These are phyloP conservation scores for Pichia sp. DNA, from an alignment of 1,139 yeast species.

Conservation along the genomic window DNA sequence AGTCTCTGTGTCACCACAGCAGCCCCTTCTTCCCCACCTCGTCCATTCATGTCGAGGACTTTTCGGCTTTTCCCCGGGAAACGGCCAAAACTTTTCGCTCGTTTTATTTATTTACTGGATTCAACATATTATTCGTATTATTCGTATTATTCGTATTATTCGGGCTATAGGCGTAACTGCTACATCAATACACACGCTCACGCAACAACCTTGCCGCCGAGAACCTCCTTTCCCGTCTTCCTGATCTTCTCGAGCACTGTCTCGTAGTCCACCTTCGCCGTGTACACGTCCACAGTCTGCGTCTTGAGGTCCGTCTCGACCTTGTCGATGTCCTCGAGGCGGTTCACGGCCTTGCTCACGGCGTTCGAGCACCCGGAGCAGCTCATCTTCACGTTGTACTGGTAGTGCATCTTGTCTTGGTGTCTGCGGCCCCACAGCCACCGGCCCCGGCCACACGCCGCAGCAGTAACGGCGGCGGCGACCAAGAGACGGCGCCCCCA, in stretches of 20 bases:
- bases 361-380: constrained; percentile 90
- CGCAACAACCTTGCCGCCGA: constrained; percentile 52
- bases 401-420: constrained; percentile 50
- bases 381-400: constrained; percentile 74
- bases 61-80: not conserved
- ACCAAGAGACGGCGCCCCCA: too few relatives aligned
- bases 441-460: too few relatives aligned
- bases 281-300: constrained; percentile 77
- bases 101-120: too few relatives aligned
- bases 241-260: constrained; percentile 72
- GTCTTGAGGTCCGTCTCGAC: constrained; percentile 71
- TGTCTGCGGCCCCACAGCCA: too few relatives aligned
- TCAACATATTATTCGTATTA: too few relatives aligned
- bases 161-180: too few relatives aligned
- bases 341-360: constrained; percentile 69
- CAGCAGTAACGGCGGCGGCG: not conserved
- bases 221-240: constrained; percentile 87
- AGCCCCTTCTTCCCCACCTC: too few relatives aligned
- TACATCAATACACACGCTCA: not conserved
- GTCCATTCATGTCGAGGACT: not conserved
- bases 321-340: constrained; percentile 68
- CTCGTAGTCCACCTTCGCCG: constrained; percentile 54
- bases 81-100: not conserved
- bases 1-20: too few relatives aligned
- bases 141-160: too few relatives aligned